A percentile compares a stretch with the other conserved stretches of the same genome.
These are phyloP conservation scores for Tuber magnatum DNA, from an alignment of 495 filamentous ascomycete genomes.

Conservation along the genomic window DNA sequence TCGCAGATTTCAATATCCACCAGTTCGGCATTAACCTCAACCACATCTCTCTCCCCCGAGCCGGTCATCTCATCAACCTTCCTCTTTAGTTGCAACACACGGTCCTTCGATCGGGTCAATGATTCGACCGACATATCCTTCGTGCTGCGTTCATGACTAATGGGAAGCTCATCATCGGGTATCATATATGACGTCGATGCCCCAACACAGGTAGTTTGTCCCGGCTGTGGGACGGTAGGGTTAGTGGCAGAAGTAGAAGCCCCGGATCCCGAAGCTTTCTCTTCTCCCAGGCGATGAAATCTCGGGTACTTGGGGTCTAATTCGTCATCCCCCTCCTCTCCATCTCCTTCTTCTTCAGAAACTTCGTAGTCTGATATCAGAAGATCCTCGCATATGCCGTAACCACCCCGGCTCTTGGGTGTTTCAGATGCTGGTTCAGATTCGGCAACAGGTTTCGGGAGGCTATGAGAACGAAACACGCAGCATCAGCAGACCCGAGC, in stretches of 20 bases:
- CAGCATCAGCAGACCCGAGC: background rate
- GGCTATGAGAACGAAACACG: background rate
- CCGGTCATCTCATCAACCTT: conserved; percentile 28
- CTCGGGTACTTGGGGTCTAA: conserved; percentile 26
- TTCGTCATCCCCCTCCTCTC: conserved; percentile 21
- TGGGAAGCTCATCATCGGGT: conserved; percentile 27
- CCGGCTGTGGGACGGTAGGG: conserved; percentile 12
- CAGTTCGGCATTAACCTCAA: conserved; percentile 17
- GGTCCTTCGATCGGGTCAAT: conserved; percentile 21
- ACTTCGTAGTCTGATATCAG: background rate
- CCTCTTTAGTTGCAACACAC: conserved; percentile 28
- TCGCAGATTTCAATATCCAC: conserved; percentile 13
- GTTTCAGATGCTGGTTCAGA: conserved; percentile 11
- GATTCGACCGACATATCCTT: conserved; percentile 31
- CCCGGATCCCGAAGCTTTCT: conserved; percentile 30
- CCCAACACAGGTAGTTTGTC: conserved; percentile 29
- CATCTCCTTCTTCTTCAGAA: conserved; percentile 26
- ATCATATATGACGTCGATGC: conserved; percentile 32
- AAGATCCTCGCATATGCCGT: conserved; percentile 24
- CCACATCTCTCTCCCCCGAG: conserved; percentile 21
- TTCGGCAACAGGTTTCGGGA: conserved; percentile 1
- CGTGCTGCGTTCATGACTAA: conserved; percentile 35
- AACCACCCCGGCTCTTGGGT: conserved; percentile 27
- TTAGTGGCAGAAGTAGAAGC: conserved; percentile 16
- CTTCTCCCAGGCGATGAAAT: conserved; percentile 30